Evolutionary conservation across 345 rosid genomes (phyloP).

Genomic region (Lumnitzera littorea): DNA sequence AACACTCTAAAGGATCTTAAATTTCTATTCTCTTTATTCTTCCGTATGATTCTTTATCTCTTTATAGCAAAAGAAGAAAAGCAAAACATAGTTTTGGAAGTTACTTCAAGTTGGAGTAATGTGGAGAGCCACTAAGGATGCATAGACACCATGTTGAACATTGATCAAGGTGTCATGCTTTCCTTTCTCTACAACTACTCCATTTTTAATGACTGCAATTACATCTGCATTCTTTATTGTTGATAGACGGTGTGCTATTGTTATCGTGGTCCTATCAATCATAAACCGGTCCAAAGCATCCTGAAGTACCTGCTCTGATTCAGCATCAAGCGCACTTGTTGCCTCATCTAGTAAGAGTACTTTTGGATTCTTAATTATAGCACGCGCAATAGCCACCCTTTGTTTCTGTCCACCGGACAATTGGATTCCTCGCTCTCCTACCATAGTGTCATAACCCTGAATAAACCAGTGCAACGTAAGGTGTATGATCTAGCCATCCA

Average conservation of each 20-base stretch:
- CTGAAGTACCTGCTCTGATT: too few species aligned
- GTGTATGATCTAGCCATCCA: too few species aligned
- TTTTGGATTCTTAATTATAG: conserved; percentile 34
- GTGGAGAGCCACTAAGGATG: conserved; percentile 42
- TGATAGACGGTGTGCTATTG: conserved; percentile 1
- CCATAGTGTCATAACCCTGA: too few species aligned
- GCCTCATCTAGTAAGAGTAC: conserved; percentile 42
- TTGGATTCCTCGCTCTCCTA: too few species aligned
- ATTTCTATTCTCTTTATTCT: too few species aligned
- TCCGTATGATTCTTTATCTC: too few species aligned
- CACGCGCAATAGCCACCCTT: conserved; percentile 17
- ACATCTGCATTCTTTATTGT: conserved; percentile 48
- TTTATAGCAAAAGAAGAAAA: background rate
- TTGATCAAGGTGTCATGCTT: conserved; percentile 26
- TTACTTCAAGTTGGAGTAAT: conserved; percentile 18
- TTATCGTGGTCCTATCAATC: too few species aligned
- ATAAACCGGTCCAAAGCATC: too few species aligned
- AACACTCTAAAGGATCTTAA: too few species aligned
- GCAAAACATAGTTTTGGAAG: background rate
- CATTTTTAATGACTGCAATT: conserved; percentile 40
- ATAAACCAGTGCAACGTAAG: too few species aligned
- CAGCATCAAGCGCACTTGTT: too few species aligned
- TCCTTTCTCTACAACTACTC: conserved; percentile 43
- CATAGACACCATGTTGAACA: conserved; percentile 24
- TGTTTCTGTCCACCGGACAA: too few species aligned